Conservation (phyloP, 371 early-diverging fungal genomes). For the Mucor racemosus region DNA sequence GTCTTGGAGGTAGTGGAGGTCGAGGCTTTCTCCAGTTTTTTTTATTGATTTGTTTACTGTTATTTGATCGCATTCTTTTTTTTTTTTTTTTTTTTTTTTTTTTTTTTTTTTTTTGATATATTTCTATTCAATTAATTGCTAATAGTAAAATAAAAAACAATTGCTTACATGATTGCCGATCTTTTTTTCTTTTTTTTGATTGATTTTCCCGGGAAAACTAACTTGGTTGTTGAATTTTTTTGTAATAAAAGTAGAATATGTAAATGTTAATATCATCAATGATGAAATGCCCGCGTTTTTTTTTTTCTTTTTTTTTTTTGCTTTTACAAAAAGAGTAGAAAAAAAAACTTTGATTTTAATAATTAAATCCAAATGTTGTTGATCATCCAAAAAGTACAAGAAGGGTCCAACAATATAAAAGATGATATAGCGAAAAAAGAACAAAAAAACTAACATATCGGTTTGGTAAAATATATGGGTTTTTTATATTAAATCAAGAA, state of each 20-base stretch:
- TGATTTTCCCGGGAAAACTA: neutral
- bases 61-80: neutral
- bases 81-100: neutral
- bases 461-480: neutral
- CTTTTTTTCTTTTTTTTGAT: neutral
- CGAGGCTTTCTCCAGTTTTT: constrained; percentile 3
- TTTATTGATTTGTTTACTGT: neutral
- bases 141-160: no score
- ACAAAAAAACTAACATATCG: neutral
- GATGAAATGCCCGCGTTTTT: neutral
- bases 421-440: neutral
- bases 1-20: neutral
- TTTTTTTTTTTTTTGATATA: neutral
- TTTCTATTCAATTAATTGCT: no score
- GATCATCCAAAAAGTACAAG: neutral
- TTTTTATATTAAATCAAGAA: constrained; percentile 4
- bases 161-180: neutral
- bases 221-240: neutral
- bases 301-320: neutral
- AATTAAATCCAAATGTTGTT: neutral
- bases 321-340: neutral
- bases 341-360: neutral
- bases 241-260: neutral
- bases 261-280: constrained; percentile 1
- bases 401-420: neutral